These are phyloP conservation scores for Teunomyces tritomae DNA, from an alignment of 805 yeast species.

Conservation along the genomic window DNA sequence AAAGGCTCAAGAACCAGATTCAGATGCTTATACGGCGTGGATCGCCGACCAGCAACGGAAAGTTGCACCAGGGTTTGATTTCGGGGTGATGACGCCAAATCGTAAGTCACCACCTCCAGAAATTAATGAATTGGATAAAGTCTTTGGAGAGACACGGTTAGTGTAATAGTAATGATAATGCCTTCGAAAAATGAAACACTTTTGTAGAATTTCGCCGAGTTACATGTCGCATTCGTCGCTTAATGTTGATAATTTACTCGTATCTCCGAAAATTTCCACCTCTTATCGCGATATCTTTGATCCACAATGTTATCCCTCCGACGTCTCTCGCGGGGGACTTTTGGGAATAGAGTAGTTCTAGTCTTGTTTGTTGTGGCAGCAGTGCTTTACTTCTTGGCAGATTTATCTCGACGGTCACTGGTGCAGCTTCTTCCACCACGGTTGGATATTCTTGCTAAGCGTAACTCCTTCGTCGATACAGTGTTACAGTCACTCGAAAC, in stretches of 20 bases:
- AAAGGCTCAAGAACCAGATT: conserved; percentile 14
- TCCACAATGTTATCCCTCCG: neutral
- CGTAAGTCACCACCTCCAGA: conserved; percentile 10
- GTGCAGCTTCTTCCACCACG: neutral
- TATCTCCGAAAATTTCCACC: neutral
- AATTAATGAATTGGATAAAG: conserved; percentile 25
- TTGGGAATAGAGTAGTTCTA: neutral
- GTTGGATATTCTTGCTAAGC: neutral
- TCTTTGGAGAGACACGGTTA: conserved; percentile 23
- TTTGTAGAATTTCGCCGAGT: too few relatives aligned
- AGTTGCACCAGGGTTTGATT: conserved; percentile 42
- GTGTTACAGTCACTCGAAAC: neutral
- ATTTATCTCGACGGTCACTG: neutral
- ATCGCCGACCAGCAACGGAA: conserved; percentile 23
- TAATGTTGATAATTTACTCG: too few relatives aligned
- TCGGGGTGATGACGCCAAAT: conserved; percentile 30
- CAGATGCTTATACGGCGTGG: neutral
- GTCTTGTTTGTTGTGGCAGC: neutral
- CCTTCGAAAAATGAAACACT: neutral
- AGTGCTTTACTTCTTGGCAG: neutral
- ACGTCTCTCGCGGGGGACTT: neutral
- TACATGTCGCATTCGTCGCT: too few relatives aligned
- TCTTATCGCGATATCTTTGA: neutral
- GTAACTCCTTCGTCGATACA: neutral
- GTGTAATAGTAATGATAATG: neutral